phyloP scores from a whole-genome alignment of 306 rosid species.

The Inga oerstediana region DNA sequence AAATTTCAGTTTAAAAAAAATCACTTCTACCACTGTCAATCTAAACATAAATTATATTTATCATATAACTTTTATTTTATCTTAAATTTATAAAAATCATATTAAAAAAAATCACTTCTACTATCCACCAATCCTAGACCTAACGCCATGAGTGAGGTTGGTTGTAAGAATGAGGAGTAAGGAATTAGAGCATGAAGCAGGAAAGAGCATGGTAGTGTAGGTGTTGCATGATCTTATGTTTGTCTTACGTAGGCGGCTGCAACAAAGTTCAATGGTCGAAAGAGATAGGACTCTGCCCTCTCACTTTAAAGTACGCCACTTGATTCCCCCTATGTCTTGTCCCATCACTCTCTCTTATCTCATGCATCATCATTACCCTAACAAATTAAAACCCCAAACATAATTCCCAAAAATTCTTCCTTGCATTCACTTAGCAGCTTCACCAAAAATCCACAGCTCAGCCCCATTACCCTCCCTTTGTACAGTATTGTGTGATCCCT shows the following conservation, averaged over 20 bases:
- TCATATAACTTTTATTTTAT: too few relatives aligned
- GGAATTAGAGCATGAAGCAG: neutral
- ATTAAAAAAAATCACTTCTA: too few relatives aligned
- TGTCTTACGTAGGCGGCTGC: constrained; percentile 55
- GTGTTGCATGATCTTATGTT: constrained; percentile 33
- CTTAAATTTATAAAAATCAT: too few relatives aligned
- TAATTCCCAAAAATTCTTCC: neutral
- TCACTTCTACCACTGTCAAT: too few relatives aligned
- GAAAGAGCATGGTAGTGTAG: neutral
- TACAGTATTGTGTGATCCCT: neutral
- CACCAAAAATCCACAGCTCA: neutral
- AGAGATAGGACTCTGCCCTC: constrained; percentile 12
- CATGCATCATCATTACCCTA: neutral
- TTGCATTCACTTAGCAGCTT: neutral
- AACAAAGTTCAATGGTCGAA: neutral
- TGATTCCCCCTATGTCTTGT: constrained; percentile 51
- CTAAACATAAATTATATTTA: too few relatives aligned
- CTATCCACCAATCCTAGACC: too few relatives aligned
- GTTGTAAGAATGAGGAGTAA: neutral
- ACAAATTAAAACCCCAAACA: neutral
- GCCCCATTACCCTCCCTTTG: too few relatives aligned
- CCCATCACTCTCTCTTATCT: constrained; percentile 45
- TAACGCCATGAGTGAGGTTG: neutral
- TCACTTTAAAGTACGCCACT: constrained; percentile 6
- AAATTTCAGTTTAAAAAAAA: too few relatives aligned